Evolutionary conservation across 495 filamentous ascomycete species (phyloP).

Genomic region (Lophiostoma macrostomum): DNA sequence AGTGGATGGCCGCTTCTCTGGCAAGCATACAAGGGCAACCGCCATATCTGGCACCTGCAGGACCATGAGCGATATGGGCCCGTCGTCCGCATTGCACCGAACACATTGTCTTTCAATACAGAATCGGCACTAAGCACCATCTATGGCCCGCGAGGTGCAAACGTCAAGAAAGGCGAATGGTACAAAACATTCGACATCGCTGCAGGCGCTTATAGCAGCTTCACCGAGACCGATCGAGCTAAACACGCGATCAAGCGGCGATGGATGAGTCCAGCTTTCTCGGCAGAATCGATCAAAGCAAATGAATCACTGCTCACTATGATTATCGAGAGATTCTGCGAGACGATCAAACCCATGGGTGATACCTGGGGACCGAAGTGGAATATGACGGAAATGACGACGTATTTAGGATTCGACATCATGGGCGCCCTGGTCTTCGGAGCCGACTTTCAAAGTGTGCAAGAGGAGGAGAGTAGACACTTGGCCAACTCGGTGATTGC

Average conservation of each 20-base stretch:
- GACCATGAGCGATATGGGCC: slow-evolving; percentile 37
- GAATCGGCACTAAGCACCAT: slow-evolving; percentile 32
- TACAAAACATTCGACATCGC: slow-evolving; percentile 35
- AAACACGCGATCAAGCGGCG: slow-evolving; percentile 26
- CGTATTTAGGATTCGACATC: slow-evolving; percentile 40
- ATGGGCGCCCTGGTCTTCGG: slow-evolving; percentile 39
- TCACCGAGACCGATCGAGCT: slow-evolving; percentile 28
- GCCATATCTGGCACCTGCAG: slow-evolving; percentile 25
- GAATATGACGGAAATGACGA: slow-evolving; percentile 29
- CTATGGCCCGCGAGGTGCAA: slow-evolving; percentile 42
- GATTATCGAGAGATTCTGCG: slow-evolving; percentile 29
- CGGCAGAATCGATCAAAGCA: slow-evolving; percentile 19
- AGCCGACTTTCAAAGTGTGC: slow-evolving; percentile 33
- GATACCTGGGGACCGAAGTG: slow-evolving; percentile 23
- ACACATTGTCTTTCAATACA: slow-evolving; percentile 36
- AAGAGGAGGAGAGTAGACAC: slow-evolving; percentile 21
- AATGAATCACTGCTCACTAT: slow-evolving; percentile 31
- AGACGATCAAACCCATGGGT: slow-evolving; percentile 28
- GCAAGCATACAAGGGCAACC: slow-evolving; percentile 25
- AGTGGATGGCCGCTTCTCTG: slow-evolving; percentile 29
- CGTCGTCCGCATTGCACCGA: slow-evolving; percentile 35
- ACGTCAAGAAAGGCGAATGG: slow-evolving; percentile 36
- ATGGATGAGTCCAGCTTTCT: slow-evolving; percentile 32
- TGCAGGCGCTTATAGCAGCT: slow-evolving; percentile 28
- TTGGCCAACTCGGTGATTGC: slow-evolving; percentile 51